Evolutionary conservation across 1,139 yeast species (phyloP).

Genomic region (Debaryomyces psychrophilus): DNA sequence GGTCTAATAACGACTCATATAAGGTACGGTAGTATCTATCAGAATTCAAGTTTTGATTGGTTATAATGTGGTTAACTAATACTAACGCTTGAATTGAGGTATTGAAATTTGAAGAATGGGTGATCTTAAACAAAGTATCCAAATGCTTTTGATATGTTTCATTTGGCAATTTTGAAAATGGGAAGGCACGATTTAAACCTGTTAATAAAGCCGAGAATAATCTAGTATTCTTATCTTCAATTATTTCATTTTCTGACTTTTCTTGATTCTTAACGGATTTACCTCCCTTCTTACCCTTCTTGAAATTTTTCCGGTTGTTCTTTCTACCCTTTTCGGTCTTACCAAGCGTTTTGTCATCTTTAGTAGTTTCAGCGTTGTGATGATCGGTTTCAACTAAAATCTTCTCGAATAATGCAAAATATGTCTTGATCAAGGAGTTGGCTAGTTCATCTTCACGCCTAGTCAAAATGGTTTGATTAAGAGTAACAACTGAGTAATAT

Average conservation of each 20-base stretch:
- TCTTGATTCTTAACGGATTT: slow-evolving; percentile 65
- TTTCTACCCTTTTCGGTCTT: slow-evolving; percentile 52
- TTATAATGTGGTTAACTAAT: slow-evolving; percentile 74
- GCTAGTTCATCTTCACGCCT: slow-evolving; percentile 77
- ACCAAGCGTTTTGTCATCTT: slow-evolving; percentile 42
- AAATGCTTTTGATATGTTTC: slow-evolving; percentile 76
- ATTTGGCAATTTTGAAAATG: slow-evolving; percentile 78
- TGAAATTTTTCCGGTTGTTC: slow-evolving; percentile 54
- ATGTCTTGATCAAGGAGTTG: slow-evolving; percentile 77
- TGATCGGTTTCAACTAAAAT: slow-evolving; percentile 69
- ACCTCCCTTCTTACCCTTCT: slow-evolving; percentile 76
- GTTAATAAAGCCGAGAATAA: slow-evolving; percentile 89
- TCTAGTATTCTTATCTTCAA: slow-evolving; percentile 84
- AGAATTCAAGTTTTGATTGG: slow-evolving; percentile 56
- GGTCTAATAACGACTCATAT: slow-evolving; percentile 87
- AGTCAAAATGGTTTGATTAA: slow-evolving; percentile 90
- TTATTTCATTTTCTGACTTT: slow-evolving; percentile 68
- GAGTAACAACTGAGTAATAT: slow-evolving; percentile 83
- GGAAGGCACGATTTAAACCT: slow-evolving; percentile 95
- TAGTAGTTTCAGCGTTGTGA: slow-evolving; percentile 37
- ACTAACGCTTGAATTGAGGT: slow-evolving; percentile 93
- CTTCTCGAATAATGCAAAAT: slow-evolving; percentile 85
- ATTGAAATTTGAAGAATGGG: slow-evolving; percentile 92
- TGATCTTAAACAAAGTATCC: slow-evolving; percentile 82
- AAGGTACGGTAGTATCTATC: slow-evolving; percentile 87